A percentile compares a stretch with the other conserved stretches of the same genome.
phyloP scores from a whole-genome alignment of 164 flowering plant species.

The Vitis amurensis region DNA sequence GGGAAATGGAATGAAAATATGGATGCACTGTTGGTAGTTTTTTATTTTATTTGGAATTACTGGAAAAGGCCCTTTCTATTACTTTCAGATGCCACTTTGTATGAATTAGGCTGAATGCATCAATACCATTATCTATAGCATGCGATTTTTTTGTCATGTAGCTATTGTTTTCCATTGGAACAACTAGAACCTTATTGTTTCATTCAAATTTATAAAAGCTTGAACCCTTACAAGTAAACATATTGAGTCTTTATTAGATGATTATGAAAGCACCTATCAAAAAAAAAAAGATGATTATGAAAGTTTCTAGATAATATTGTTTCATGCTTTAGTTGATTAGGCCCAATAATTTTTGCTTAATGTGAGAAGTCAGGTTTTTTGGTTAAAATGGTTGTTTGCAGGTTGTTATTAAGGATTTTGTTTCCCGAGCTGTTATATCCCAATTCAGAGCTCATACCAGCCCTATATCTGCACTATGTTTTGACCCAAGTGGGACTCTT shows the following conservation, averaged over 20 bases:
- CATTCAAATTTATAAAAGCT: neutral
- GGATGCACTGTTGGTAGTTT: neutral
- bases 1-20: neutral
- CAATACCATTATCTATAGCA: too few relatives aligned
- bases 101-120: neutral
- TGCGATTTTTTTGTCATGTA: neutral
- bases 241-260: neutral
- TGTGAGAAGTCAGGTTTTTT: neutral
- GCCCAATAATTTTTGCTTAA: neutral
- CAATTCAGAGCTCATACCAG: constrained; percentile 92
- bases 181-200: neutral
- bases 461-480: constrained; percentile 85
- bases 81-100: neutral
- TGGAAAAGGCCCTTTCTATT: neutral
- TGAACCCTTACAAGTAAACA: neutral
- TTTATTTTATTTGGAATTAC: too few relatives aligned
- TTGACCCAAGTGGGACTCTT: constrained; percentile 93
- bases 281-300: neutral
- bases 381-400: constrained; percentile 23
- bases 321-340: neutral
- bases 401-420: constrained; percentile 85
- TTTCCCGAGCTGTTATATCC: constrained; percentile 60
- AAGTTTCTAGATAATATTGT: neutral
- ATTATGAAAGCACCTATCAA: too few relatives aligned
- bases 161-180: neutral